Percentiles rank a stretch among this genome's conserved stretches.
phyloP scores from a whole-genome alignment of 345 rosid genomes.

The Gossypium thurberi region DNA sequence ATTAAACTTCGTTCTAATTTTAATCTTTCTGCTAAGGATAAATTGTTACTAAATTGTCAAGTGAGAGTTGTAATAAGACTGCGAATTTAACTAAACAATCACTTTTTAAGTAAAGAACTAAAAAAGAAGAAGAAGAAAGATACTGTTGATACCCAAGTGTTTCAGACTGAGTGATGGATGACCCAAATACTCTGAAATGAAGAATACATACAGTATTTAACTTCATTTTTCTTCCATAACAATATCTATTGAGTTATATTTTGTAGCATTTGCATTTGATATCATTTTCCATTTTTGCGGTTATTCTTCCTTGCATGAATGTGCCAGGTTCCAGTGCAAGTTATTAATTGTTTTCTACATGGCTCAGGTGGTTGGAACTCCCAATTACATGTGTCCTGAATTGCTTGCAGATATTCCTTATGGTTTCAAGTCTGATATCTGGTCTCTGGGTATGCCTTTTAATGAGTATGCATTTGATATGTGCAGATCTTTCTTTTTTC shows the following conservation, averaged over 20 bases:
- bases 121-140: neutral
- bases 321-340: constrained; percentile 13
- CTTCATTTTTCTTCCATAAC: neutral
- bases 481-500: neutral
- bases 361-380: constrained; percentile 96
- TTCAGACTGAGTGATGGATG: neutral
- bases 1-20: neutral
- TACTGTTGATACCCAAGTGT: neutral
- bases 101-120: neutral
- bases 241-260: neutral
- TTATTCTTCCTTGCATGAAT: neutral
- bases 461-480: neutral
- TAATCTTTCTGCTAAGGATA: neutral
- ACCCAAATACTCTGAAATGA: neutral
- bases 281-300: neutral
- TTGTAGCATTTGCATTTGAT: constrained; percentile 9
- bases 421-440: constrained; percentile 96
- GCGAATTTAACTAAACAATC: neutral
- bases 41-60: neutral
- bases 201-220: neutral
- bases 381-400: constrained; percentile 99
- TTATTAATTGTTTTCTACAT: constrained; percentile 11
- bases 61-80: neutral
- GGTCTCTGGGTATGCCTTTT: constrained; percentile 75
- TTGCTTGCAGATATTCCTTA: constrained; percentile 95